Evolutionary conservation across 2,329 filamentous ascomycete genomes (phyloP).

Genomic region (Pseudocercospora ulei): DNA sequence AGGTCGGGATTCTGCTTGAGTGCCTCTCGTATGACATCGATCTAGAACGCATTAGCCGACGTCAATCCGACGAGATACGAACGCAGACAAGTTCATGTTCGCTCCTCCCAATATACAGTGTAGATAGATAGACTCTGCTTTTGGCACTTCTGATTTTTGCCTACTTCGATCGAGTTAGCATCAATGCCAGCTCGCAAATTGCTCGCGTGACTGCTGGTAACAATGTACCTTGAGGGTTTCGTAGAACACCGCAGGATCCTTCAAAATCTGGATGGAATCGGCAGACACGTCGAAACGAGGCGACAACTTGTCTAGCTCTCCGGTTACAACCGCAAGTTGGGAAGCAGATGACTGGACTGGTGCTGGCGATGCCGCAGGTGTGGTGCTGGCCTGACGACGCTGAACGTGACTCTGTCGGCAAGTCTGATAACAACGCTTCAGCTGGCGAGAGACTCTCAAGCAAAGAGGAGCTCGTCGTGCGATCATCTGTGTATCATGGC

Average conservation of each 20-base stretch:
- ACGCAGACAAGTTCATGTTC: constrained; percentile 66
- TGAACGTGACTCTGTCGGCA: constrained; percentile 19
- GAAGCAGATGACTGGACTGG: constrained; percentile 37
- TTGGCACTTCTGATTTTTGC: constrained; percentile 72
- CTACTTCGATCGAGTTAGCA: constrained; percentile 38
- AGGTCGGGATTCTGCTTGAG: constrained; percentile 65
- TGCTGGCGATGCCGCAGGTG: constrained; percentile 18
- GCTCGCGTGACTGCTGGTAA: background rate
- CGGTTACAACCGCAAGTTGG: constrained; percentile 51
- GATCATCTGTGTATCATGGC: constrained; percentile 27
- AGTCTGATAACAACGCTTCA: background rate
- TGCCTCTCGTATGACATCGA: constrained; percentile 65
- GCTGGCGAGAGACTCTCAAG: constrained; percentile 21
- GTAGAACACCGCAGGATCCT: constrained; percentile 81
- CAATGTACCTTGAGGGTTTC: constrained; percentile 67
- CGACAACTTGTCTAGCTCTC: constrained; percentile 76
- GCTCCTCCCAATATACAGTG: constrained; percentile 87
- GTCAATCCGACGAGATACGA: constrained; percentile 1
- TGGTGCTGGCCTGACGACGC: constrained; percentile 25
- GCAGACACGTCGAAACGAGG: constrained; percentile 82
- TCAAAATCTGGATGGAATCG: constrained; percentile 68
- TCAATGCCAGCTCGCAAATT: background rate
- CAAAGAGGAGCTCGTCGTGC: constrained; percentile 25
- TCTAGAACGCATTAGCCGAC: constrained; percentile 39
- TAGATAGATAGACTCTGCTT: constrained; percentile 80